Base-by-base conservation (phyloP, 768 basidiomycete genomes). In the Xerocomellus dryophilus region DNA sequence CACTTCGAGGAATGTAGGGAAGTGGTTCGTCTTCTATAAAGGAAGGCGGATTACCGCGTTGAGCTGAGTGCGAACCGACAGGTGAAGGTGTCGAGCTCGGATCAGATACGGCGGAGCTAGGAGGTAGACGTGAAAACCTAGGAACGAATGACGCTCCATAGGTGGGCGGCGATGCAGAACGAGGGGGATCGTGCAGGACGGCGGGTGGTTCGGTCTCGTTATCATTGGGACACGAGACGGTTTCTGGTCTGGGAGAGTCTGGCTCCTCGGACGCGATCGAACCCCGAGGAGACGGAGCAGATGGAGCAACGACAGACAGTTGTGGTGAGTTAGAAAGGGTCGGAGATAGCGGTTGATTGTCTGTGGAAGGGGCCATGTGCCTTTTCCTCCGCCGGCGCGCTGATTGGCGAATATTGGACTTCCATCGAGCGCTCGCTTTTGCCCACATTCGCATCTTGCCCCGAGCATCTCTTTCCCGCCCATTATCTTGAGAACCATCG, bases 401-500 rank as follows among this genome's bases (percentile, higher is more conserved):
- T n/a, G 80, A 72, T 52, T 80, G 75, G 25, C 82, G 81, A 10
- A 81, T 77, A 48, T 84, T 83, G 3, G 79, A 81, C 58, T 76
- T 82, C 88, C 88, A 91, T 41, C 85, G 78, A 8, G 82, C 82
- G 2, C 80, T 82, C 2, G 87, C 86, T 54, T 72, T 77, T 1
- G 78, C 76, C 86, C 86, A 88, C 44, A 84, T 61, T 60, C 80
- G 82, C 66, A 84, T 79, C 56, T 80, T 81, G 5, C 66, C 65
- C 48, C 75, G 79, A 8, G 69, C 66, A 43, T 82, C 80, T 55
- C 74, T 77, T 55, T 82, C 78, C 10, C 69, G 66, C 6, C 58
- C 65, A 42, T 67, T 72, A 35, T 68, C 70, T 21, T 65, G 69
- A 11, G 73, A 47, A 34, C 47, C 38, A 32, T 58, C 67, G 2